Evolutionary conservation across 305 asterid species (phyloP).

Genomic region (Fraxinus baroniana): DNA sequence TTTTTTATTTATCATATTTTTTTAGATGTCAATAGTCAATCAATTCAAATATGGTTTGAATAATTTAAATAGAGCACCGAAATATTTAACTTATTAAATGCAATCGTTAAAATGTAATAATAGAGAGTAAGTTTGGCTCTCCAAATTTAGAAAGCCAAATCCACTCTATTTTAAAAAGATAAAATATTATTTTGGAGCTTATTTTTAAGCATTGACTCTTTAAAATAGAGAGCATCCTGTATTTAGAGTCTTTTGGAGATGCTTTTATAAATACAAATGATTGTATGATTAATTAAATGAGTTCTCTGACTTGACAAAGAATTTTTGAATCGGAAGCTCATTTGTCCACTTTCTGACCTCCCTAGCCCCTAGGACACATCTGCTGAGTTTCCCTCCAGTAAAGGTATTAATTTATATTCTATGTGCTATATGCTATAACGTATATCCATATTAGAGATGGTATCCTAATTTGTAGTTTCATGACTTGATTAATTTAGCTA

Average conservation of each 20-base stretch:
- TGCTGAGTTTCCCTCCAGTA: background rate
- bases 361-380: background rate
- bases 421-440: background rate
- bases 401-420: slow-evolving; percentile 6
- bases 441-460: background rate
- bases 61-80: no score
- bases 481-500: slow-evolving; percentile 10
- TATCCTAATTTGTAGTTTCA: slow-evolving; percentile 6
- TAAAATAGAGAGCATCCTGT: background rate
- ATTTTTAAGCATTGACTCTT: background rate
- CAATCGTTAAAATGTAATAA: no score
- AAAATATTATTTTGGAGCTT: background rate
- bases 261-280: background rate
- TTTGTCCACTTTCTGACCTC: background rate
- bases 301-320: background rate
- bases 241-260: background rate
- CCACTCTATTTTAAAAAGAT: background rate
- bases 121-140: background rate
- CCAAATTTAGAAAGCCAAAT: background rate
- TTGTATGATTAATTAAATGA: background rate
- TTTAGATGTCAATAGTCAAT: no score
- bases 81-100: no score
- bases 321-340: background rate
- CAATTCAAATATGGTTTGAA: no score
- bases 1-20: no score